Percentiles rank a stretch among this genome's conserved stretches.
Conservation (phyloP, 2,329 filamentous ascomycete species). For the Lojkania enalia region DNA sequence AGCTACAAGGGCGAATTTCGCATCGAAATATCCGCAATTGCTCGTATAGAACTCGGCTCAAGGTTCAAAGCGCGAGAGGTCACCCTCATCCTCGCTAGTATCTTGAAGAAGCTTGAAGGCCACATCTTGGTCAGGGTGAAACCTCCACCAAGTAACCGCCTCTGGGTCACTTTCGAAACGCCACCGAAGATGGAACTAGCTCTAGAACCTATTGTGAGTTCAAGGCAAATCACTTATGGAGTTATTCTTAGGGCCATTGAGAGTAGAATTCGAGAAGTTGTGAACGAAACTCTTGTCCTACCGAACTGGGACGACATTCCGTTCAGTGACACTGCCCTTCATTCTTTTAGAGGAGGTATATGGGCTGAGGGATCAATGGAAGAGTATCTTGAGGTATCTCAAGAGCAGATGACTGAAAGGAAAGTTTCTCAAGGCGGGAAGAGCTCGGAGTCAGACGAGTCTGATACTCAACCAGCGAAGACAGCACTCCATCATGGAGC, state of each 20-base stretch:
- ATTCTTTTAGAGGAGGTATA: constrained; percentile 82
- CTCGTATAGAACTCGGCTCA: constrained; percentile 84
- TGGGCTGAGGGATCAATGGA: constrained; percentile 54
- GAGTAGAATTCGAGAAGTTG: constrained; percentile 88
- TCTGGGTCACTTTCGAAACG: constrained; percentile 96
- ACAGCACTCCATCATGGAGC: constrained; percentile 1
- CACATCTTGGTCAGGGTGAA: constrained; percentile 87
- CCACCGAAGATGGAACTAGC: constrained; percentile 91
- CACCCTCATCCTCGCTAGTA: constrained; percentile 82
- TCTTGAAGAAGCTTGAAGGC: constrained; percentile 82
- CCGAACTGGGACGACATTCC: constrained; percentile 97
- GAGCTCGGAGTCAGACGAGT: neutral
- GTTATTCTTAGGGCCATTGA: constrained; percentile 92
- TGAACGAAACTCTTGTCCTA: constrained; percentile 86
- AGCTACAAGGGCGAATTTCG: constrained; percentile 88
- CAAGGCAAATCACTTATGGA: constrained; percentile 91
- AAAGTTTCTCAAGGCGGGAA: neutral
- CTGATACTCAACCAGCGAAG: constrained; percentile 2
- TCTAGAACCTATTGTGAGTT: constrained; percentile 95
- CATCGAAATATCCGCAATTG: constrained; percentile 88
- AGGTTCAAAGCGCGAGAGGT: constrained; percentile 91
- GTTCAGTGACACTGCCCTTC: constrained; percentile 79
- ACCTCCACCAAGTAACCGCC: constrained; percentile 87
- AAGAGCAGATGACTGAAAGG: constrained; percentile 1
- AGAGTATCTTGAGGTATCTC: neutral